Conservation (phyloP, 139 green algal genomes). For the Chlorella sp. region DNA sequence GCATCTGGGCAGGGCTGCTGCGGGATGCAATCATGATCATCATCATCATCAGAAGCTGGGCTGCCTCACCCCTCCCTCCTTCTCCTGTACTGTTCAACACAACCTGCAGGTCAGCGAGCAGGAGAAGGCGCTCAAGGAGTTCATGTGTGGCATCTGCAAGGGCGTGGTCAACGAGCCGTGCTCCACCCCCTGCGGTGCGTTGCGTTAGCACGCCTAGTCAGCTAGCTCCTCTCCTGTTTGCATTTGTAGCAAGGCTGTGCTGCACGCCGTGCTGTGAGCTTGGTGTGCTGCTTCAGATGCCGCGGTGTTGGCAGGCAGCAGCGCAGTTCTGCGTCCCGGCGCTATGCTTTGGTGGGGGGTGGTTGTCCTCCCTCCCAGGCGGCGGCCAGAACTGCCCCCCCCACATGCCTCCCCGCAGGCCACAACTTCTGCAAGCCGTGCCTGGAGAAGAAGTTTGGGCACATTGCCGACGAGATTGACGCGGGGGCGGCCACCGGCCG, state of each 20-base stretch:
- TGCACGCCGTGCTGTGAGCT: too few relatives aligned
- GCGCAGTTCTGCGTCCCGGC: too few relatives aligned
- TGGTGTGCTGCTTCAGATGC: too few relatives aligned
- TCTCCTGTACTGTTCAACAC: neutral
- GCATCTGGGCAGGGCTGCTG: neutral
- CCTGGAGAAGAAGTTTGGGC: slow-evolving; percentile 74
- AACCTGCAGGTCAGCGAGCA: slow-evolving; percentile 54
- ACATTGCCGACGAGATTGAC: slow-evolving; percentile 38
- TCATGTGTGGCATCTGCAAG: slow-evolving; percentile 81
- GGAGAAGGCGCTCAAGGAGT: slow-evolving; percentile 80
- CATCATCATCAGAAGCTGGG: too few relatives aligned
- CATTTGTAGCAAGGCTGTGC: neutral
- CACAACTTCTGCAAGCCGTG: slow-evolving; percentile 94
- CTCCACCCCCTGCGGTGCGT: slow-evolving; percentile 78
- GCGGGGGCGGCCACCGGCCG: slow-evolving; percentile 35
- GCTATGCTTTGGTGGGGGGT: too few relatives aligned
- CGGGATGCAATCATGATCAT: neutral
- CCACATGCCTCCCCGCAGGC: slow-evolving; percentile 36
- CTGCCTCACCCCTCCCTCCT: neutral
- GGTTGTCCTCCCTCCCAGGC: too few relatives aligned
- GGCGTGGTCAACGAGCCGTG: slow-evolving; percentile 66
- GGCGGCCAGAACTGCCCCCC: too few relatives aligned
- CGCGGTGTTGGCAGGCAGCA: too few relatives aligned
- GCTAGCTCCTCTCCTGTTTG: neutral
- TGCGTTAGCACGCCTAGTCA: neutral